Evolutionary conservation across 257 asterid genomes (phyloP).

Genomic region (Solanum peruvianum): DNA sequence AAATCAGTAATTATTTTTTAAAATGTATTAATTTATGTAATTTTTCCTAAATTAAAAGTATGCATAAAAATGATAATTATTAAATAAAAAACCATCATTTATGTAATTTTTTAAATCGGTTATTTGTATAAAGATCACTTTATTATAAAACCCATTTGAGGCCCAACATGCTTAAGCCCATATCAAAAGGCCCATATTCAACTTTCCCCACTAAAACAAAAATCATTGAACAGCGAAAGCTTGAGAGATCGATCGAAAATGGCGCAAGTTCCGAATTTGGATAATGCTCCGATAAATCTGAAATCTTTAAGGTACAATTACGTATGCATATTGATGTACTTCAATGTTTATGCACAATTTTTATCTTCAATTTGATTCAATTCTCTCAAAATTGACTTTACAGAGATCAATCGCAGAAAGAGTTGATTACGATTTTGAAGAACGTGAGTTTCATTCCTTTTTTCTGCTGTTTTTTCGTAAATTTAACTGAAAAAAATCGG

Average conservation of each 20-base stretch:
- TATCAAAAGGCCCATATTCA: not conserved
- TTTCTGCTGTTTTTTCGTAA: not conserved
- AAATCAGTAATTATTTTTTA: no score
- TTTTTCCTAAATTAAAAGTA: no score
- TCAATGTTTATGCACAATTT: not conserved
- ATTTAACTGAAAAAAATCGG: not conserved
- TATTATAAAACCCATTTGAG: not conserved
- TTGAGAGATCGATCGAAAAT: conserved; percentile 7
- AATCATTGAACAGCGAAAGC: not conserved
- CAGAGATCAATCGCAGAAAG: conserved; percentile 79
- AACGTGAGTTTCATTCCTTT: conserved; percentile 37
- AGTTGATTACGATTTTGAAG: conserved; percentile 56
- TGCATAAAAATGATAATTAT: no score
- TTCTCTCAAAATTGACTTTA: not conserved
- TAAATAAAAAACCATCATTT: no score
- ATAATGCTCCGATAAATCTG: conserved; percentile 86
- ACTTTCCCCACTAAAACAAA: not conserved
- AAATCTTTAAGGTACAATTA: conserved; percentile 40
- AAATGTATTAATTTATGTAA: no score
- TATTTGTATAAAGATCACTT: not conserved
- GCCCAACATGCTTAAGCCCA: not conserved
- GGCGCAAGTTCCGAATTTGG: conserved; percentile 90
- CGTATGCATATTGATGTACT: not conserved
- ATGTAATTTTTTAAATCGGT: no score
- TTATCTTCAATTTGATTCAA: not conserved